A percentile compares a stretch with the other conserved stretches of the same genome.
Conservation (phyloP, 257 asterid genomes). For the Echites panduratus region DNA sequence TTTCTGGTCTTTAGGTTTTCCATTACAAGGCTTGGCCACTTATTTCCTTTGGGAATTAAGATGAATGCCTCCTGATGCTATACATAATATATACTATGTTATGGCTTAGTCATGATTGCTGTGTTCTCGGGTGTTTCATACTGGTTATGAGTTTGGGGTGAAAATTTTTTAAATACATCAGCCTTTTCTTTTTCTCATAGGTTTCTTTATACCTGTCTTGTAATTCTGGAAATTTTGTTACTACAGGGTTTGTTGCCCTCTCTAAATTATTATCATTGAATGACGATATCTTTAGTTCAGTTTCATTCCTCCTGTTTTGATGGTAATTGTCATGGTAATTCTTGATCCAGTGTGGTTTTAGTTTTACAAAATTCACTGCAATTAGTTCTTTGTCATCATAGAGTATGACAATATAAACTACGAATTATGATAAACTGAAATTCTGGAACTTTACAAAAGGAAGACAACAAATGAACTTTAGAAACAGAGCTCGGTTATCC, state of each 20-base stretch:
- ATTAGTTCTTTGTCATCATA: not conserved
- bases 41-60: slow-evolving; percentile 14
- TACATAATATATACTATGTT: slow-evolving; percentile 11
- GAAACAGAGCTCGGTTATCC: not conserved
- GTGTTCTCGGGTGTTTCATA: slow-evolving; percentile 12
- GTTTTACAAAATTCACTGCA: not conserved
- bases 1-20: slow-evolving; percentile 19
- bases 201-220: not conserved
- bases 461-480: not conserved
- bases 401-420: not conserved
- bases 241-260: not conserved
- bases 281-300: not conserved
- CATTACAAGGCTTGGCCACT: slow-evolving; percentile 23
- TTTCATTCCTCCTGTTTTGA: not conserved
- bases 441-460: not conserved
- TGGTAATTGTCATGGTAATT: not conserved
- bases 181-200: not conserved
- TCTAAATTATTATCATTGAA: not conserved
- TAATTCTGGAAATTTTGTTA: slow-evolving; percentile 9
- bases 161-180: not conserved
- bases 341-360: not conserved
- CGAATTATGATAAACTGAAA: not conserved
- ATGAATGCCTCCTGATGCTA: slow-evolving; percentile 8
- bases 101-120: slow-evolving; percentile 12
- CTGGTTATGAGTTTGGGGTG: slow-evolving; percentile 8